Evolutionary conservation across 768 basidiomycete genomes (phyloP).

Genomic region (Pleurotus ostreatus): DNA sequence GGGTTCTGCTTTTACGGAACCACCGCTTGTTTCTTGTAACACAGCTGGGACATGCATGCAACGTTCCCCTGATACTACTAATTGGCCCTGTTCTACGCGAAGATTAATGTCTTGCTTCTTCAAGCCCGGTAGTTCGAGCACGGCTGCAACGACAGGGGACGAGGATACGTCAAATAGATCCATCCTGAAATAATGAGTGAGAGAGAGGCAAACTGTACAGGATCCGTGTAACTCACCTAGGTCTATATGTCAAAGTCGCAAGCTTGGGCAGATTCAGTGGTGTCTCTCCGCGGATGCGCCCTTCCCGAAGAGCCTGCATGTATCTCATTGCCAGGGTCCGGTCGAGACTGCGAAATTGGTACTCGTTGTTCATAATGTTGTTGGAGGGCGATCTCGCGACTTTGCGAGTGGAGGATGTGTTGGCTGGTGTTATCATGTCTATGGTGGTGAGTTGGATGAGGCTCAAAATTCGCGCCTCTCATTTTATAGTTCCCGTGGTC

Average conservation of each 20-base stretch:
- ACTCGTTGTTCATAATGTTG: constrained; percentile 1
- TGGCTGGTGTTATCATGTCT: not conserved
- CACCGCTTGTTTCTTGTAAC: not conserved
- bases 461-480: too few species aligned
- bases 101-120: constrained; percentile 15
- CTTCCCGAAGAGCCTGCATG: constrained; percentile 7
- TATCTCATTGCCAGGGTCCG: constrained; percentile 10
- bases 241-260: constrained; percentile 4
- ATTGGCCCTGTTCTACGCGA: constrained; percentile 9
- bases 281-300: constrained; percentile 3
- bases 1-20: not conserved
- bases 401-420: constrained; percentile 6
- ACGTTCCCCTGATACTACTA: constrained; percentile 13
- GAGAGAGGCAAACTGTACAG: not conserved
- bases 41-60: constrained; percentile 1
- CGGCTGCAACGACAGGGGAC: constrained; percentile 8
- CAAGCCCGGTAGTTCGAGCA: constrained; percentile 12
- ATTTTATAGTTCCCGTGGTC: not conserved
- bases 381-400: not conserved
- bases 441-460: too few species aligned
- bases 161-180: constrained; percentile 11
- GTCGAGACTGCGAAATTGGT: constrained; percentile 11
- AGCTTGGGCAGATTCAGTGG: constrained; percentile 6
- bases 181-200: constrained; percentile 8
- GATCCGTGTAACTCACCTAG: constrained; percentile 5